These are phyloP conservation scores for Alternaria solani DNA, from an alignment of 2,329 filamentous ascomycete species.

Conservation along the genomic window DNA sequence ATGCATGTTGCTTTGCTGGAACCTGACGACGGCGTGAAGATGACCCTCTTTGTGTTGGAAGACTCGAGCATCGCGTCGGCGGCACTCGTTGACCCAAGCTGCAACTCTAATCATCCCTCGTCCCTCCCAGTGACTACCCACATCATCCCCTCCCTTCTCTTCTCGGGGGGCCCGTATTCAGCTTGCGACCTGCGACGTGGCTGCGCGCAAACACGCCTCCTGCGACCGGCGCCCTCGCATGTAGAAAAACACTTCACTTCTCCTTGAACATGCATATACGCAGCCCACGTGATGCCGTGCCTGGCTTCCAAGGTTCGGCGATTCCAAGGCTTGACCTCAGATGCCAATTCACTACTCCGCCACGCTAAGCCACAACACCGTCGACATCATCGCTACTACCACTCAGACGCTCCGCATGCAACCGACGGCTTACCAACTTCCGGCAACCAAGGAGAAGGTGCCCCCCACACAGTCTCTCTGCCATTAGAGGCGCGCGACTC, in stretches of 20 bases:
- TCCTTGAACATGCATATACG: slow-evolving; percentile 13
- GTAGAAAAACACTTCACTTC: not conserved
- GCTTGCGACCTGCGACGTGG: not conserved
- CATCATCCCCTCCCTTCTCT: not conserved
- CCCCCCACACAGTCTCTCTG: slow-evolving; percentile 22
- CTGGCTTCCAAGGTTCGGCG: not conserved
- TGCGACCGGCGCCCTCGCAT: slow-evolving; percentile 5
- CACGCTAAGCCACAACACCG: slow-evolving; percentile 14
- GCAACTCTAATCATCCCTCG: not conserved
- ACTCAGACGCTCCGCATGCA: slow-evolving; percentile 9
- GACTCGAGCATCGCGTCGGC: not conserved
- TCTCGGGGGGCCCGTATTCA: slow-evolving; percentile 1
- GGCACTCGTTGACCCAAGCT: slow-evolving; percentile 4
- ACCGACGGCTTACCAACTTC: slow-evolving; percentile 14
- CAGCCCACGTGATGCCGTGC: slow-evolving; percentile 19
- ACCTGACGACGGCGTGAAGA: slow-evolving; percentile 2
- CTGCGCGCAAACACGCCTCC: slow-evolving; percentile 13
- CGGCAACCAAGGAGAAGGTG: slow-evolving; percentile 5
- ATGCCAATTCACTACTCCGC: slow-evolving; percentile 5
- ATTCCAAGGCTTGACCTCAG: slow-evolving; percentile 1
- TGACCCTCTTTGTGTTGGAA: not conserved
- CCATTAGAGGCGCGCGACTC: slow-evolving; percentile 24
- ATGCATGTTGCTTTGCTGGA: slow-evolving; percentile 3
- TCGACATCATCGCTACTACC: slow-evolving; percentile 13
- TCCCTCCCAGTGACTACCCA: not conserved